Conservation (phyloP, 2,329 filamentous ascomycete genomes). For the Simplicillium aogashimaense region DNA sequence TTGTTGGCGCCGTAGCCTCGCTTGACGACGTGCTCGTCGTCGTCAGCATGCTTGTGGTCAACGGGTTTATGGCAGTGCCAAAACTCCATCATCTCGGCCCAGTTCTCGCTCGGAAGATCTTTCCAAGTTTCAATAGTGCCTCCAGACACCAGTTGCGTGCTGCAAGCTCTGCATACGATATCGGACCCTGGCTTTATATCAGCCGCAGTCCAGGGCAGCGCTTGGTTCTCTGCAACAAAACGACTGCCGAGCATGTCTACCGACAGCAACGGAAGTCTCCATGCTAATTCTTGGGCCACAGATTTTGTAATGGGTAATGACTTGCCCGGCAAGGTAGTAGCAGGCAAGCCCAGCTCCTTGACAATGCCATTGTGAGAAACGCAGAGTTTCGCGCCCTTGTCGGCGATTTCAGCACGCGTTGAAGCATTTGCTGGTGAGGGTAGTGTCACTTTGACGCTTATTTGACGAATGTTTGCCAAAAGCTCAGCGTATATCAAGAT, state of each 20-base stretch:
- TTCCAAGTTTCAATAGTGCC: constrained; percentile 58
- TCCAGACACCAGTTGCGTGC: constrained; percentile 23
- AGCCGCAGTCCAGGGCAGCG: constrained; percentile 46
- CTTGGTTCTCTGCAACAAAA: constrained; percentile 24
- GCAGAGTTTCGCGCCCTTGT: constrained; percentile 33
- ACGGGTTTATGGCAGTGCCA: constrained; percentile 98
- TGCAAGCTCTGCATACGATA: constrained; percentile 33
- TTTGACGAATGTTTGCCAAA: constrained; percentile 52
- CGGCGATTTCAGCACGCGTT: constrained; percentile 33
- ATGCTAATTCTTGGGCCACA: constrained; percentile 29
- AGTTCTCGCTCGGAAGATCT: constrained; percentile 90
- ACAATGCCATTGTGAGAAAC: constrained; percentile 34
- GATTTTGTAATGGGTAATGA: constrained; percentile 25
- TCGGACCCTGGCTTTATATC: constrained; percentile 29
- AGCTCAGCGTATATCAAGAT: constrained; percentile 52
- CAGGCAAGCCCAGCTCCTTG: constrained; percentile 31
- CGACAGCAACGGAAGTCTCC: constrained; percentile 39
- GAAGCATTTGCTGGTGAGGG: constrained; percentile 28
- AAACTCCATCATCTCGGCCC: constrained; percentile 99
- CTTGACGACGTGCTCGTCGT: constrained; percentile 38
- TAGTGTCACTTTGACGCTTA: constrained; percentile 47
- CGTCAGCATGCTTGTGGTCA: constrained; percentile 29
- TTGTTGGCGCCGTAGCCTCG: constrained; percentile 82
- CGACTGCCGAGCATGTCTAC: constrained; percentile 12
- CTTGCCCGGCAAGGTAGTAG: constrained; percentile 21